Evolutionary conservation across 1,284 basidiomycete species (phyloP).

Genomic region (Athelia sp.): DNA sequence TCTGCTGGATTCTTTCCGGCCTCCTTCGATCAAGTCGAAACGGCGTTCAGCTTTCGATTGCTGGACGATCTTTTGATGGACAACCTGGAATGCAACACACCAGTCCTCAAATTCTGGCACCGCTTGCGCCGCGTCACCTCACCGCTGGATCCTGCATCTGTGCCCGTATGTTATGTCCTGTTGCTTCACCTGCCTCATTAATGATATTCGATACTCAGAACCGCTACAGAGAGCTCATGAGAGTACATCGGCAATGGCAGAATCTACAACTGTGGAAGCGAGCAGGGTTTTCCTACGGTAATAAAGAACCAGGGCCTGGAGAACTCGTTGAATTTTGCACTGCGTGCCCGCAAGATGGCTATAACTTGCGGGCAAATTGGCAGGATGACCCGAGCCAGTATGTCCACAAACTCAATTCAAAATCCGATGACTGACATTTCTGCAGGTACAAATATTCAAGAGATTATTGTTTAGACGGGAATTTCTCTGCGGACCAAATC

Average conservation of each 20-base stretch:
- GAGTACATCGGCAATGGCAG: conserved; percentile 7
- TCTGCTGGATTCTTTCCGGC: conserved; percentile 3
- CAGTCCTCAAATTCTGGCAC: conserved; percentile 4
- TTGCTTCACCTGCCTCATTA: no score
- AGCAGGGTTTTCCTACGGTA: background rate
- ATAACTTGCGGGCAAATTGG: conserved; percentile 9
- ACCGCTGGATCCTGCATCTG: conserved; percentile 3
- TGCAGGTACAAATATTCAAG: background rate
- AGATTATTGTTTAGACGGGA: conserved; percentile 9
- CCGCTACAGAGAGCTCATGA: conserved; percentile 6
- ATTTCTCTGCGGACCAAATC: conserved; percentile 7
- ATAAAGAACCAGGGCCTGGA: background rate
- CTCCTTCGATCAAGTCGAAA: background rate
- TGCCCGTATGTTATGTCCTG: background rate
- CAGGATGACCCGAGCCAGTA: background rate
- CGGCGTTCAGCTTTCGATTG: conserved; percentile 8
- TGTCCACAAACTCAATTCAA: no score
- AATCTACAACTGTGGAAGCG: background rate
- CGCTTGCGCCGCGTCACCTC: conserved; percentile 4
- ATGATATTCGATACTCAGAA: conserved; percentile 1
- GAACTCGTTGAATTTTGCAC: conserved; percentile 10
- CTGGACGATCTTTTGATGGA: conserved; percentile 8
- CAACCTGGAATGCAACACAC: conserved; percentile 8
- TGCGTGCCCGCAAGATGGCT: conserved; percentile 10
- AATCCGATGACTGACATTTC: no score